Base-by-base conservation (phyloP, 148 eudicot genomes). In the Heliamphora exappendiculata region DNA sequence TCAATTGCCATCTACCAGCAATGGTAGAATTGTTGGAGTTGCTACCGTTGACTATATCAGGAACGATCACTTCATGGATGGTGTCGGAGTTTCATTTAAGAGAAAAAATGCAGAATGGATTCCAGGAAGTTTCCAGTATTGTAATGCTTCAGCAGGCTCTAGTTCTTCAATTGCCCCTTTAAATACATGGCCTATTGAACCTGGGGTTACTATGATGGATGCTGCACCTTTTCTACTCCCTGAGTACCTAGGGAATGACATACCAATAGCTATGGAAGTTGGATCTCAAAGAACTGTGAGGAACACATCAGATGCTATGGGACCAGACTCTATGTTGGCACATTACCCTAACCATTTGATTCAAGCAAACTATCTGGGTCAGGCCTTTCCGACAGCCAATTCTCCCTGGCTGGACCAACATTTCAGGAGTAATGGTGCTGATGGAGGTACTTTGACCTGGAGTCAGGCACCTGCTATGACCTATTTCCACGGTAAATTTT, bases 381-480 rank as follows among this genome's bases (percentile, higher is more conserved):
- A 81, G 49, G 82, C 85, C 17, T 85, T 83, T 83, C 89, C 82
- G 70, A 86, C 88, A 31, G 85, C 89, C 22, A 80, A 78, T 53
- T 63, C 84, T 79, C 81, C 90, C 33, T 94, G 97, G 97, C 63
- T 85, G 85, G 93, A 86, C 49, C 90, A 85, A 62, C 96, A 74
- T 20, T 82, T 84, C 41, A 78, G 75, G 29, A 78, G 76, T 69
- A 85, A 76, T 73, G 78, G 81, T 73, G 85, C 86, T 74, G 85
- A 82, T 78, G 71, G 73, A 28, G 76, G 82, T 55, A 73, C 78
- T 82, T 82, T 83, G 71, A 24, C 83, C 13, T 93, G 91, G 90
- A 89, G 77, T 74, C 87, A 83, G 54, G 86, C 82, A 28, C 89
- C 89, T 11, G 73, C 82, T 80, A 39, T 88, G 55, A 86, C 95